Evolutionary conservation across 345 rosid genomes (phyloP).

Genomic region (Ricinus communis): DNA sequence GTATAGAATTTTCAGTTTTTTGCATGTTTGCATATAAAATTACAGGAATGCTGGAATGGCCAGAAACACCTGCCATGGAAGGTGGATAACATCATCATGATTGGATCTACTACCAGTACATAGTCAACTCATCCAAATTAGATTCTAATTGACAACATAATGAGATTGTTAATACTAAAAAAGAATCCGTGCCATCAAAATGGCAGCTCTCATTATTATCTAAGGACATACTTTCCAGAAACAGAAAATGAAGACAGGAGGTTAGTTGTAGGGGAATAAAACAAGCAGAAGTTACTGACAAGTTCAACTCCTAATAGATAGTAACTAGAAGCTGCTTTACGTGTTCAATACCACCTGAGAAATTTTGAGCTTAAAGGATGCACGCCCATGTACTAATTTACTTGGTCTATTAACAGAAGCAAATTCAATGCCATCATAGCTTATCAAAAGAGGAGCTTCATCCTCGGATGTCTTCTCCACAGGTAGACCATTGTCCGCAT

Average conservation of each 20-base stretch:
- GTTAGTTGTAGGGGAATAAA: not conserved
- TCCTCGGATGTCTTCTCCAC: slow-evolving; percentile 66
- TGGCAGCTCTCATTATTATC: too few species aligned
- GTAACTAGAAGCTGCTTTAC: slow-evolving; percentile 11
- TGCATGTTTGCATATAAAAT: not conserved
- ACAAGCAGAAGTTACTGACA: too few species aligned
- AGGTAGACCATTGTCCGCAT: slow-evolving; percentile 61
- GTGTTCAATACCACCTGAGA: slow-evolving; percentile 55
- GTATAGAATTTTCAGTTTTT: not conserved
- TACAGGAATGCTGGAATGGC: not conserved
- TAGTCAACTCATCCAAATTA: not conserved
- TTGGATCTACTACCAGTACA: not conserved
- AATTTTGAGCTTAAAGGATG: slow-evolving; percentile 77
- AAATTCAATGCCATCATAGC: slow-evolving; percentile 76
- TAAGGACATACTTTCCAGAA: not conserved
- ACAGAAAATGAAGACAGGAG: not conserved
- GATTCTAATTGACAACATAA: not conserved
- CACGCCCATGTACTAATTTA: slow-evolving; percentile 61
- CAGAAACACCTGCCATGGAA: not conserved
- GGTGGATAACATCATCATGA: not conserved
- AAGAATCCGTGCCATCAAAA: not conserved
- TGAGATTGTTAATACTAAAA: too few species aligned
- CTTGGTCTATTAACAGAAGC: slow-evolving; percentile 58
- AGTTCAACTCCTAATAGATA: not conserved
- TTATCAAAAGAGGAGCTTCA: slow-evolving; percentile 72